Percentiles rank a stretch among this genome's conserved stretches.
Evolutionary conservation across 371 early-diverging fungal genomes (phyloP).

Genomic region (Thermomucor indicae-seudaticae): DNA sequence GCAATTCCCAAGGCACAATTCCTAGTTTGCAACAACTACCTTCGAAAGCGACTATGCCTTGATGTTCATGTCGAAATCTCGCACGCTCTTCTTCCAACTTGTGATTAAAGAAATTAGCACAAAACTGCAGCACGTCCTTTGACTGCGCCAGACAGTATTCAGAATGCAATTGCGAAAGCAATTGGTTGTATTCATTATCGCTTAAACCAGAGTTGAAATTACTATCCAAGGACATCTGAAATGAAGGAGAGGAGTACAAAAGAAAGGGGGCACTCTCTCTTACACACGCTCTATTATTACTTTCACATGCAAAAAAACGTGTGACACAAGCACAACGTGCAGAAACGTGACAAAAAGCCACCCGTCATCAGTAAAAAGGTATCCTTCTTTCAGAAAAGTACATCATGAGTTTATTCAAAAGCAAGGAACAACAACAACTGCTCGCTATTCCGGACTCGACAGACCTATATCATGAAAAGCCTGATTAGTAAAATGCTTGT

Average conservation of each 20-base stretch:
- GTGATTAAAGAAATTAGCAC: conserved; percentile 83
- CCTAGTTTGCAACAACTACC: too few species aligned
- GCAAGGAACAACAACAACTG: background rate
- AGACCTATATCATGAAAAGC: too few species aligned
- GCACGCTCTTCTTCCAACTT: conserved; percentile 73
- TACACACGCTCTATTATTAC: background rate
- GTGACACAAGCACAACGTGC: background rate
- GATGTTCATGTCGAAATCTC: conserved; percentile 16
- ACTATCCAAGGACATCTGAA: conserved; percentile 12
- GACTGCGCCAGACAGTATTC: conserved; percentile 46
- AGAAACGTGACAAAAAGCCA: background rate
- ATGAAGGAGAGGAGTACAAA: background rate
- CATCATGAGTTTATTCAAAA: background rate
- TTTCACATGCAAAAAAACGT: background rate
- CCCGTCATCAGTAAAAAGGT: background rate
- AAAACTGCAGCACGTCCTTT: conserved; percentile 85
- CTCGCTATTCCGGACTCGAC: background rate
- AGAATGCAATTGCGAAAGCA: conserved; percentile 34
- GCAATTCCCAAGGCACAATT: too few species aligned
- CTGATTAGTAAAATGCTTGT: too few species aligned
- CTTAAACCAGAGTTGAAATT: conserved; percentile 10
- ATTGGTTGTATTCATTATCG: conserved; percentile 43
- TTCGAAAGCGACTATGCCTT: too few species aligned
- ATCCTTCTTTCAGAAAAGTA: background rate
- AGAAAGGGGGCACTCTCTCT: background rate